Base-by-base conservation (phyloP, 768 basidiomycete species). In the Steccherinum ochraceum region DNA sequence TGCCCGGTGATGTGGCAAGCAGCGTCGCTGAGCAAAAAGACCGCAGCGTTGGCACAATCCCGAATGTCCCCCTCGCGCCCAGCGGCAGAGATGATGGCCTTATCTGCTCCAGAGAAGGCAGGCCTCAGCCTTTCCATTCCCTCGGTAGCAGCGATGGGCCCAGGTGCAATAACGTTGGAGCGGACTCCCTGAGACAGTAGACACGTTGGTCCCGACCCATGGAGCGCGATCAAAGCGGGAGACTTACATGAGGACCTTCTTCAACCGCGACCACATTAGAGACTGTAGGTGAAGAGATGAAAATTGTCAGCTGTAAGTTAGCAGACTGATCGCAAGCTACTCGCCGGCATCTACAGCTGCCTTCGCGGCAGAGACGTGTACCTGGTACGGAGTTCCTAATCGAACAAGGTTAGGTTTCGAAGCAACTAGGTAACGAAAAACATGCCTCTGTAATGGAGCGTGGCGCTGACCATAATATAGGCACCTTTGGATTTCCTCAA, bases 331-430 rank as follows among this genome's bases (percentile, higher is more conserved):
- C n/a, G n/a, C n/a, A n/a, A n/a, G n/a, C n/a, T 42, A 58, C 63
- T 56, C 47, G 62, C 63, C 73, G 0, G 93, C 92, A 63, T 99
- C 94, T 27, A 98, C 81, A 16, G 79, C 95, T 0, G 95, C 93
- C 67, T 98, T 99, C 20, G 94, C 94, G 7, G 93, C 90, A 12
- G 90, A 91, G 12, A 95, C 92, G 61, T 97, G 95, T 5, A 81
- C 91, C 68, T 97, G 94, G 66, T 83, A 90, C 0, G 90, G 88
- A 5, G 83, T 82, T 11, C 74, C 90, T 89, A 57, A 56, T 53
- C 54, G 50, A 25, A 35, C 45, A 39, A 20, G 16, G 40, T 46
- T n/a, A n/a, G n/a, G n/a, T n/a, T n/a, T n/a, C n/a, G n/a, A n/a
- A 41, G 20, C 24, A 52, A 3, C 26, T 23, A 12, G 18, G 16